These are phyloP conservation scores for Candida coleopterorum DNA, from an alignment of 805 yeast species.

Conservation along the genomic window DNA sequence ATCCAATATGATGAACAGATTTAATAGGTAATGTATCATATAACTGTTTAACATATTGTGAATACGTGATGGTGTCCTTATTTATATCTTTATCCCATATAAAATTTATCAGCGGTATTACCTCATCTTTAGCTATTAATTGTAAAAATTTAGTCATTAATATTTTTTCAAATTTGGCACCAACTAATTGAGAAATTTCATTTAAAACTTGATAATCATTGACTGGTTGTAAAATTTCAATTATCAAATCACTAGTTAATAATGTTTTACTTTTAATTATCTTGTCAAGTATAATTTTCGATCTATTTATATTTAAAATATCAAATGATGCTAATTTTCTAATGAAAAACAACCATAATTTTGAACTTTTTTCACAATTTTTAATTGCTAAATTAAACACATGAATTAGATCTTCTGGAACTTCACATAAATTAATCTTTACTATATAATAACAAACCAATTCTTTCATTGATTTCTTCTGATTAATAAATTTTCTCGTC, in stretches of 20 bases:
- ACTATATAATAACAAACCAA: conserved; percentile 20
- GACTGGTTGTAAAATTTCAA: conserved; percentile 27
- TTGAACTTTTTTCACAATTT: conserved; percentile 20
- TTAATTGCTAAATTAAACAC: conserved; percentile 28
- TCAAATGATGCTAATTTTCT: conserved; percentile 28
- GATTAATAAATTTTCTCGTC: conserved; percentile 17
- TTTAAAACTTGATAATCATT: conserved; percentile 15
- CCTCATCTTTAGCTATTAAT: conserved; percentile 16
- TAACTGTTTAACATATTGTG: conserved; percentile 1
- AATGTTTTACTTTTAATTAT: conserved; percentile 20
- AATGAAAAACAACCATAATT: conserved; percentile 32
- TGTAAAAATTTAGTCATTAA: conserved; percentile 26
- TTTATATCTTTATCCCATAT: conserved; percentile 14
- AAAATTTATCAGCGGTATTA: conserved; percentile 6
- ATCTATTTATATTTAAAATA: conserved; percentile 25
- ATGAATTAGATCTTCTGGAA: conserved; percentile 33
- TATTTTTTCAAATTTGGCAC: conserved; percentile 6
- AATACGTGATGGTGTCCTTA: background rate
- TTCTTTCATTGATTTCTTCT: conserved; percentile 12
- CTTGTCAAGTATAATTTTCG: conserved; percentile 22
- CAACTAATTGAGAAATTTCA: conserved; percentile 2
- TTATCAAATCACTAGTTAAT: conserved; percentile 30
- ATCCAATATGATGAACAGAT: conserved; percentile 25
- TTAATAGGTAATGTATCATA: conserved; percentile 16
- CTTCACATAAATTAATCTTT: conserved; percentile 21